These are phyloP conservation scores for Psilocybe sp. DNA, from an alignment of 768 basidiomycete genomes.

Conservation along the genomic window DNA sequence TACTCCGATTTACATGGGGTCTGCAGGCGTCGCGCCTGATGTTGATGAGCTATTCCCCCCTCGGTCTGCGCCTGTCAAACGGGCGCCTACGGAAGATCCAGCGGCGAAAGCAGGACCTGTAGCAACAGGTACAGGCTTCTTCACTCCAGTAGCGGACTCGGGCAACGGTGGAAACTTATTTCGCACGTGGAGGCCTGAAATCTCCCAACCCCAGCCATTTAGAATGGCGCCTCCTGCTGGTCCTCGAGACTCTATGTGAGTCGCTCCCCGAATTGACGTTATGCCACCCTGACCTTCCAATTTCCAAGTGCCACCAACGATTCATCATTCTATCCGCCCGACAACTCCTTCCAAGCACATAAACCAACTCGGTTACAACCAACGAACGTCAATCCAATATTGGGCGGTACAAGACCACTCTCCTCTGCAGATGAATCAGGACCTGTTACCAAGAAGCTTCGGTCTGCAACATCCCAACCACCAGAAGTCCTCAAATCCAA, in stretches of 20 bases:
- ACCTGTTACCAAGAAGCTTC: conserved; percentile 72
- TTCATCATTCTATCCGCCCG: conserved; percentile 38
- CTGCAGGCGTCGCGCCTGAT: conserved; percentile 63
- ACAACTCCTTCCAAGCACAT: conserved; percentile 56
- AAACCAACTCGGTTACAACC: conserved; percentile 44
- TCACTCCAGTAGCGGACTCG: conserved; percentile 58
- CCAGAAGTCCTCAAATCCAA: conserved; percentile 49
- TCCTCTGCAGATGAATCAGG: conserved; percentile 83
- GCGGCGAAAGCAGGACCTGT: conserved; percentile 45
- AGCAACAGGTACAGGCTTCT: conserved; percentile 69
- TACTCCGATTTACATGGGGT: conserved; percentile 13
- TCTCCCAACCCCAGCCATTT: conserved; percentile 49
- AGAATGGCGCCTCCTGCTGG: conserved; percentile 50
- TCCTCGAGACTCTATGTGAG: conserved; percentile 66
- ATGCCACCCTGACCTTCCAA: conserved; percentile 14
- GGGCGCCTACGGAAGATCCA: conserved; percentile 49
- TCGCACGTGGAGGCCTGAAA: conserved; percentile 53
- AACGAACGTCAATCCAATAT: conserved; percentile 35
- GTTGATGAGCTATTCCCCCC: conserved; percentile 74
- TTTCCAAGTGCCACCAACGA: conserved; percentile 53
- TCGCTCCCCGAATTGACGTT: conserved; percentile 4
- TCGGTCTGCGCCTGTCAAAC: conserved; percentile 54
- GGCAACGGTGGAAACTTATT: conserved; percentile 55
- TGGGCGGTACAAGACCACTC: conserved; percentile 61
- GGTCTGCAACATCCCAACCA: conserved; percentile 57